Conservation (phyloP, 2,329 filamentous ascomycete genomes). For the Aphanocladium album region DNA sequence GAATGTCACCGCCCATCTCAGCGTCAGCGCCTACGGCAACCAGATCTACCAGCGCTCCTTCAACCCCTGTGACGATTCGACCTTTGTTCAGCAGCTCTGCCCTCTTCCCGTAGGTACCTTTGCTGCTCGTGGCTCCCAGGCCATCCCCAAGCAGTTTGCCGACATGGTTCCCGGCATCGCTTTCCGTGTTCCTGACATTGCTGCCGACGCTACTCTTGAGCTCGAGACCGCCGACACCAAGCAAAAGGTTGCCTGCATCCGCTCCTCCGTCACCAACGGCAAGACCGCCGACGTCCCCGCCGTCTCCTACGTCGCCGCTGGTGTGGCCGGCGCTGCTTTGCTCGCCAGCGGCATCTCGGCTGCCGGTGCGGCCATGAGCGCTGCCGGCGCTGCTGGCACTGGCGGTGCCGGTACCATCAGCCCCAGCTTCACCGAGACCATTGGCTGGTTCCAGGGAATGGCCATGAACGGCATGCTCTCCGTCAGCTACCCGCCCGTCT, state of each 20-base stretch:
- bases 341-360: constrained; percentile 68
- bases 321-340: constrained; percentile 79
- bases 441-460: constrained; percentile 89
- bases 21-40: constrained; percentile 79
- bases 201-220: constrained; percentile 75
- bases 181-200: constrained; percentile 85
- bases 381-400: constrained; percentile 49
- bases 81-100: constrained; percentile 69
- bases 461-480: constrained; percentile 96
- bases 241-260: constrained; percentile 71
- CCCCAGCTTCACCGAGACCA: constrained; percentile 78
- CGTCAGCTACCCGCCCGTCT: constrained; percentile 80
- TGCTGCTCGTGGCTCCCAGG: constrained; percentile 63
- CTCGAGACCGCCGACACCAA: constrained; percentile 58
- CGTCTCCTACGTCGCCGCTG: constrained; percentile 78
- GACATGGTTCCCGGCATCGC: constrained; percentile 79
- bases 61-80: constrained; percentile 69
- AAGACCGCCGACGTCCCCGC: constrained; percentile 72
- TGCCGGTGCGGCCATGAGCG: constrained; percentile 53
- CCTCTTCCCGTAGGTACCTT: constrained; percentile 77
- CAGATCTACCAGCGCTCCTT: constrained; percentile 75
- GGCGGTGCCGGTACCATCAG: constrained; percentile 62
- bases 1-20: constrained; percentile 73
- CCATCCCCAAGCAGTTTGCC: constrained; percentile 66
- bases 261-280: constrained; percentile 78